A percentile compares a stretch with the other conserved stretches of the same genome.
phyloP scores from a whole-genome alignment of 148 eudicot species.

The Camellia sinensis region DNA sequence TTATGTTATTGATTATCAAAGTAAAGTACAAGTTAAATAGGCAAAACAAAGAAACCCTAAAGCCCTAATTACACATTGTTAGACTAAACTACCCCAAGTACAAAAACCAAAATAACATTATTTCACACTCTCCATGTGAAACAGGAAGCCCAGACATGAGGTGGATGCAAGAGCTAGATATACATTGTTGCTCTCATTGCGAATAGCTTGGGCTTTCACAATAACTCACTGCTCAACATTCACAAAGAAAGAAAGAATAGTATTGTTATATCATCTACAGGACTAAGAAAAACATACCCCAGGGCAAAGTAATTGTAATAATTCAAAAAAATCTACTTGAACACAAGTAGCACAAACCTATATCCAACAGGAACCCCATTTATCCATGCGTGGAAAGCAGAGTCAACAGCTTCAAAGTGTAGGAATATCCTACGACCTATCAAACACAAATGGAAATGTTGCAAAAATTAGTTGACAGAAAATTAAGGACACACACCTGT shows the following conservation, averaged over 20 bases:
- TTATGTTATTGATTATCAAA: no score
- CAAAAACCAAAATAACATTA: no score
- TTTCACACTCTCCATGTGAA: not conserved
- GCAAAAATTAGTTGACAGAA: conserved; percentile 10
- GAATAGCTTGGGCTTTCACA: not conserved
- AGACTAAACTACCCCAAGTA: no score
- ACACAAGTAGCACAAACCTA: conserved; percentile 49
- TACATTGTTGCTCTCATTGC: not conserved
- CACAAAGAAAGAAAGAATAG: not conserved
- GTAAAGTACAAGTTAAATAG: no score
- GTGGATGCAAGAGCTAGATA: not conserved
- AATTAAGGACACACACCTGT: not conserved
- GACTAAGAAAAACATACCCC: not conserved
- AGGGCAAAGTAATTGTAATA: not conserved
- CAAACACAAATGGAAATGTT: conserved; percentile 22
- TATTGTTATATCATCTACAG: not conserved
- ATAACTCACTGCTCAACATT: not conserved
- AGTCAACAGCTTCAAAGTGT: conserved; percentile 96
- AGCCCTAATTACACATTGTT: no score
- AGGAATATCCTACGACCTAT: conserved; percentile 84
- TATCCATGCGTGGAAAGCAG: conserved; percentile 88
- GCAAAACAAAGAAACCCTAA: no score
- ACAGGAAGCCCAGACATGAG: not conserved
- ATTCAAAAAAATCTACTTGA: not conserved
- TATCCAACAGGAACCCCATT: conserved; percentile 86